phyloP scores from a whole-genome alignment of 2,329 filamentous ascomycete species.

The Talaromyces albobiverticillius region DNA sequence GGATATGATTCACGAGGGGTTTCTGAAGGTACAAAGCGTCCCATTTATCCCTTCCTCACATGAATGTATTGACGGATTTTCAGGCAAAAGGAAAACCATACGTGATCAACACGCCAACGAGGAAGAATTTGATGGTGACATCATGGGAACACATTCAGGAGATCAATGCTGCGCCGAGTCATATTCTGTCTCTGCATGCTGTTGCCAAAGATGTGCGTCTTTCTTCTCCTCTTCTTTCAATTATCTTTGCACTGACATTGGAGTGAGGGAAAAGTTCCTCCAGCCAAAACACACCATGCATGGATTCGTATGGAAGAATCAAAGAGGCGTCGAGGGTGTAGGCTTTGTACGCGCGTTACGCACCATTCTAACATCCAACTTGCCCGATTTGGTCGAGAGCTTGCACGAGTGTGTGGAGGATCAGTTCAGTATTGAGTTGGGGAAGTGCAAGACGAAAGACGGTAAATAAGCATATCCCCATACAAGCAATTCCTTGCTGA shows the following conservation, averaged over 20 bases:
- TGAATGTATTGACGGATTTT: background rate
- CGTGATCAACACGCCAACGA: background rate
- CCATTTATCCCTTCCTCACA: too few relatives aligned
- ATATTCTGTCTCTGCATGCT: conserved; percentile 4
- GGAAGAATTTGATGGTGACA: background rate
- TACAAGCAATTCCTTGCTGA: too few relatives aligned
- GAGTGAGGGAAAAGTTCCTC: background rate
- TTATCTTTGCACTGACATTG: too few relatives aligned
- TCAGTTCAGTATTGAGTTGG: too few relatives aligned
- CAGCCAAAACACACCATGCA: conserved; percentile 6
- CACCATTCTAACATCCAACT: background rate
- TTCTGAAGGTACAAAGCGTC: background rate
- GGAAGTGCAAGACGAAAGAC: too few relatives aligned
- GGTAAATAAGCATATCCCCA: too few relatives aligned
- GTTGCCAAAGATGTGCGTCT: conserved; percentile 2
- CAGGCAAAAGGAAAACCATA: background rate
- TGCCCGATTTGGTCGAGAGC: background rate
- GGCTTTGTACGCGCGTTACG: background rate
- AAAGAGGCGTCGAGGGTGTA: background rate
- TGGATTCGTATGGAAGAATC: background rate
- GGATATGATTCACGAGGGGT: background rate
- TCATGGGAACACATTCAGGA: background rate
- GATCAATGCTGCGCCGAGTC: background rate
- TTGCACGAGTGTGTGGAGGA: background rate
- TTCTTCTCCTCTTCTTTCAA: too few relatives aligned